A percentile compares a stretch with the other conserved stretches of the same genome.
phyloP scores from a whole-genome alignment of 306 rosid species.

The Hippophae tibetana region DNA sequence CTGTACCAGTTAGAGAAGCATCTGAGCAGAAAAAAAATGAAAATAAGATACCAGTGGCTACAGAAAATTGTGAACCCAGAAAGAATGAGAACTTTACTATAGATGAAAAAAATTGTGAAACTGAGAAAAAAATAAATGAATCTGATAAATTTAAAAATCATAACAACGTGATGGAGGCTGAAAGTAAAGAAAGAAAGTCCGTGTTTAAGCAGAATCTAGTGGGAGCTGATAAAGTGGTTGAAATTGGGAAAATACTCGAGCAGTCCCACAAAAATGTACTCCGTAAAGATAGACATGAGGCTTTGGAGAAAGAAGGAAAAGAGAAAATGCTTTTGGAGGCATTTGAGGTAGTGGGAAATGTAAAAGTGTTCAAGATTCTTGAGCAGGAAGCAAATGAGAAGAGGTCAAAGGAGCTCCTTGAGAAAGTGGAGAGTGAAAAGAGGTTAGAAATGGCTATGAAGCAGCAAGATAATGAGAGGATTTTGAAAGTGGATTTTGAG shows the following conservation, averaged over 20 bases:
- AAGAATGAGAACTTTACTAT: constrained; percentile 27
- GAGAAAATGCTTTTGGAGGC: constrained; percentile 27
- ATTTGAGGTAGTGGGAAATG: constrained; percentile 27
- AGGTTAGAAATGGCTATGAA: constrained; percentile 24
- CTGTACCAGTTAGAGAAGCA: constrained; percentile 32
- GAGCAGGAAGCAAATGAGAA: constrained; percentile 23
- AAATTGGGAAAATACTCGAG: constrained; percentile 27
- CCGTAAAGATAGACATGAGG: constrained; percentile 23
- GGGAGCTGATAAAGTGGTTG: constrained; percentile 20
- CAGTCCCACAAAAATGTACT: constrained; percentile 20
- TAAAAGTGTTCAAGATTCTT: constrained; percentile 21
- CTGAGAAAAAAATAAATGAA: constrained; percentile 20
- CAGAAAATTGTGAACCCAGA: constrained; percentile 23
- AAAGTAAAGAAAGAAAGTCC: constrained; percentile 21
- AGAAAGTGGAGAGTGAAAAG: constrained; percentile 33
- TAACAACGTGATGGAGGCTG: constrained; percentile 26
- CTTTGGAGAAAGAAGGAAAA: constrained; percentile 23
- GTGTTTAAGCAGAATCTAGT: constrained; percentile 22
- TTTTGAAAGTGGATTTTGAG: constrained; percentile 19
- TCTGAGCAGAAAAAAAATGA: constrained; percentile 26
- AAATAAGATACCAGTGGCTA: constrained; percentile 33
- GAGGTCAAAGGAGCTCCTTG: constrained; percentile 24
- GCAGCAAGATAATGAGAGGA: constrained; percentile 32
- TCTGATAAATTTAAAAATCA: constrained; percentile 28
- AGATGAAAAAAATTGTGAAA: constrained; percentile 23